These are phyloP conservation scores for Ascochyta pisi DNA, from an alignment of 2,329 filamentous ascomycete genomes.

Conservation along the genomic window DNA sequence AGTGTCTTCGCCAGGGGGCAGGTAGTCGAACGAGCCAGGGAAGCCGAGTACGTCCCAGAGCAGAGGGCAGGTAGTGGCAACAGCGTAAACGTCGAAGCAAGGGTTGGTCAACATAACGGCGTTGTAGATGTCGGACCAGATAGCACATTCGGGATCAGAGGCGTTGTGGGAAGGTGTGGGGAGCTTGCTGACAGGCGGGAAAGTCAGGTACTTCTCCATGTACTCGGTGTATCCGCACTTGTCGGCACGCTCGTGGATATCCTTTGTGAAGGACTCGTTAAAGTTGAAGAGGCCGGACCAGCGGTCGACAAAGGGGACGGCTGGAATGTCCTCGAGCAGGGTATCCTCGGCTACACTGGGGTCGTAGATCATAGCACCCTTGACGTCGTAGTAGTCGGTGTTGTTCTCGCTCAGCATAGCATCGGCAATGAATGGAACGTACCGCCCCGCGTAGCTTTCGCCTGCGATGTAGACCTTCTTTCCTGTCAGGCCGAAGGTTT, in stretches of 20 bases:
- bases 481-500: conserved; percentile 70
- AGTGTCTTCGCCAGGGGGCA: conserved; percentile 62
- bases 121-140: conserved; percentile 63
- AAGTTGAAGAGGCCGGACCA: conserved; percentile 67
- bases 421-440: conserved; percentile 73
- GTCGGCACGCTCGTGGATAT: conserved; percentile 61
- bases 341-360: conserved; percentile 65
- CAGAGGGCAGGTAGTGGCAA: conserved; percentile 74
- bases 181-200: conserved; percentile 69
- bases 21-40: conserved; percentile 69
- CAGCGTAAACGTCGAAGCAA: conserved; percentile 80
- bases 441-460: conserved; percentile 71
- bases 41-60: conserved; percentile 74
- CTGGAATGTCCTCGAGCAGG: conserved; percentile 60
- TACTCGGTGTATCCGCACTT: conserved; percentile 70
- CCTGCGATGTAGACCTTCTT: conserved; percentile 77
- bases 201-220: conserved; percentile 67
- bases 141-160: conserved; percentile 60
- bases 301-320: conserved; percentile 66
- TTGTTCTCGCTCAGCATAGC: conserved; percentile 75
- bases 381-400: conserved; percentile 70
- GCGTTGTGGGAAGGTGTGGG: conserved; percentile 58
- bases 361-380: conserved; percentile 76
- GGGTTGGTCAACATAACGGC: conserved; percentile 70
- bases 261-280: conserved; percentile 64